These are phyloP conservation scores for Pterocarpus santalinus DNA, from an alignment of 306 rosid species.

Conservation along the genomic window DNA sequence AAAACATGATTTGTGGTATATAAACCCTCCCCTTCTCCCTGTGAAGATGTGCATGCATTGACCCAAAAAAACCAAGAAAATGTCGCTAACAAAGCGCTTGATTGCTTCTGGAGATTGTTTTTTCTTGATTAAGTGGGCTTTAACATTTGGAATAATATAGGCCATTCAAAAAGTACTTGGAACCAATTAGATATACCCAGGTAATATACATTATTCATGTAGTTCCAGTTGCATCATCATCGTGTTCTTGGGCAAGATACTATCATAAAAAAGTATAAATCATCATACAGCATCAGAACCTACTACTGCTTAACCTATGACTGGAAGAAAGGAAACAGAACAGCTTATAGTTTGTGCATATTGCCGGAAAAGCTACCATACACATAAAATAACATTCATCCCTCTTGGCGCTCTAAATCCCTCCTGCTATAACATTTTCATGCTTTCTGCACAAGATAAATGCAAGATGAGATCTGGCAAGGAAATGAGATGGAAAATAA, in stretches of 20 bases:
- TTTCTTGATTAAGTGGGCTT: too few species aligned
- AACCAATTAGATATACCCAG: neutral
- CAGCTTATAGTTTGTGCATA: neutral
- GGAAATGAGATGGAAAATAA: neutral
- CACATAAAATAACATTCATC: slow-evolving; percentile 8
- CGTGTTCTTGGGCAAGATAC: neutral
- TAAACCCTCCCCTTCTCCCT: too few species aligned
- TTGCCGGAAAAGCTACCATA: neutral
- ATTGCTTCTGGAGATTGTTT: too few species aligned
- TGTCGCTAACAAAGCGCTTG: neutral
- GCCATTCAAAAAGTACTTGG: too few species aligned
- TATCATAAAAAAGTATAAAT: neutral
- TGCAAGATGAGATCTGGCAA: neutral
- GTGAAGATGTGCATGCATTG: too few species aligned
- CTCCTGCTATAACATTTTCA: slow-evolving; percentile 17
- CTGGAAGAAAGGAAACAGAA: slow-evolving; percentile 16
- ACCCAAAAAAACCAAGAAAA: too few species aligned
- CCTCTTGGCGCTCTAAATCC: neutral
- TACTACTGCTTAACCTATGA: neutral
- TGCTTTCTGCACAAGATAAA: slow-evolving; percentile 53
- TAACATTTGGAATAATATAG: neutral
- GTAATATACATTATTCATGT: neutral
- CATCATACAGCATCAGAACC: slow-evolving; percentile 5
- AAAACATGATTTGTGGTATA: too few species aligned
- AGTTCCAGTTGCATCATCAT: neutral